Conservation (phyloP, 1,139 yeast species). For the Blastobotrys illinoisensis region DNA sequence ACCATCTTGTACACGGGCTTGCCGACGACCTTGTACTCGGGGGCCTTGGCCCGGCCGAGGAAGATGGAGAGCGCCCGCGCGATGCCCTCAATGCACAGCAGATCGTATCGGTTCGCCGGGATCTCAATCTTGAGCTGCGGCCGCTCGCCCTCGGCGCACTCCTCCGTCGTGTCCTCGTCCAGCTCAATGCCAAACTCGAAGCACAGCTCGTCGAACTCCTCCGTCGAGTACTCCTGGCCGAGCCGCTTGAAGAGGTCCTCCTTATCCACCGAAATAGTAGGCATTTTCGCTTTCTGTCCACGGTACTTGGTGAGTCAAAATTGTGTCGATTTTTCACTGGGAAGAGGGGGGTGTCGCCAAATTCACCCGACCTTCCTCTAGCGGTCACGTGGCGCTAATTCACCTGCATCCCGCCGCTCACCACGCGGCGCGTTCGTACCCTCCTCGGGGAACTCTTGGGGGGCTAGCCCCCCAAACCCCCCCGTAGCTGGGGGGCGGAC, state of each 20-base stretch:
- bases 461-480: neutral
- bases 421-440: too few relatives aligned
- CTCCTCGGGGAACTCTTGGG: neutral
- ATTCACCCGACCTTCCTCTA: neutral
- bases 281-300: slow-evolving; percentile 48
- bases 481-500: neutral
- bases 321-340: slow-evolving; percentile 1
- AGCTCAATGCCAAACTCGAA: slow-evolving; percentile 96
- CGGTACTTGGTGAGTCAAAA: neutral
- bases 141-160: slow-evolving; percentile 55
- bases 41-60: slow-evolving; percentile 61
- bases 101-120: slow-evolving; percentile 95
- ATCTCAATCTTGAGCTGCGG: slow-evolving; percentile 95
- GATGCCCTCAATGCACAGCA: slow-evolving; percentile 97
- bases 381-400: neutral
- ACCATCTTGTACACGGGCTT: slow-evolving; percentile 45
- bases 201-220: slow-evolving; percentile 94
- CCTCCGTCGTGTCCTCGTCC: slow-evolving; percentile 72
- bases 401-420: too few relatives aligned
- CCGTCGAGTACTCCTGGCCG: slow-evolving; percentile 76
- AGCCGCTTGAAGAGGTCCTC: slow-evolving; percentile 80
- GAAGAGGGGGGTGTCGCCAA: neutral
- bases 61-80: slow-evolving; percentile 92
- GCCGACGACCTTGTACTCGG: slow-evolving; percentile 53
- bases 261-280: slow-evolving; percentile 93